Evolutionary conservation across 2,329 filamentous ascomycete species (phyloP), one percentile per base, ranked within the genome.

Genomic region (Pseudogymnoascus sp.): DNA sequence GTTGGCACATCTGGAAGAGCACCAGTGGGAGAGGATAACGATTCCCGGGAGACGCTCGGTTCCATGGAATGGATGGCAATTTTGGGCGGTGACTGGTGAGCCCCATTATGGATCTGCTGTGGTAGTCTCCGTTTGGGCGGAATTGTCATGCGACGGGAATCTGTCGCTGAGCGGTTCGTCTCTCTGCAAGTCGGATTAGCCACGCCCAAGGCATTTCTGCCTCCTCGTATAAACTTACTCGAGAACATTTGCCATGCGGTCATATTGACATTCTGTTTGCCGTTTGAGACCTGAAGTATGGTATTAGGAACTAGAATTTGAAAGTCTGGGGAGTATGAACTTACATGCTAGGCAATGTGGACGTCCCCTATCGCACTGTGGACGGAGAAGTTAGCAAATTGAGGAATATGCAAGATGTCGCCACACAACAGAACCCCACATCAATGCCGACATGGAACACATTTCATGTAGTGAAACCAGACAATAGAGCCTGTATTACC

Each of bases 201-300:
- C 10, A 33, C 1, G 50, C 13, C 10, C 29, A 19, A 19, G 21
- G n/a, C 29, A 56, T 56, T 13, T 56, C 0, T 33, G 16, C 29
- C 29, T 33, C 29, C 29, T 33, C 29, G 29, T 14, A 13, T 33
- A 11, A 21, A 78, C 85, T 75, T 77, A 89, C 86, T 91, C 88
- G 47, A 93, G 82, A 40, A 92, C 77, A 71, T 91, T 90, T 53
- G 90, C 90, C 31, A 91, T 86, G 60, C 85, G 83, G 0, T 88
- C 89, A 76, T 93, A 93, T 74, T 81, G 82, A 76, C 90, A 93
- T 67, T 84, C 81, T 0, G 88, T 89, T 72, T 91, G 88, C 50
- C 90, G 80, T 75, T 92, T 93, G 70, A 91, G 86, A 73, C 88
- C 88, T 80, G 74, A 78, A 68, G 75, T 40, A 69, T 65, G 64